Percentiles rank a stretch among this genome's conserved stretches.
phyloP scores from a whole-genome alignment of 192 early-diverging fungal genomes.

The Glomus cerebriforme region DNA sequence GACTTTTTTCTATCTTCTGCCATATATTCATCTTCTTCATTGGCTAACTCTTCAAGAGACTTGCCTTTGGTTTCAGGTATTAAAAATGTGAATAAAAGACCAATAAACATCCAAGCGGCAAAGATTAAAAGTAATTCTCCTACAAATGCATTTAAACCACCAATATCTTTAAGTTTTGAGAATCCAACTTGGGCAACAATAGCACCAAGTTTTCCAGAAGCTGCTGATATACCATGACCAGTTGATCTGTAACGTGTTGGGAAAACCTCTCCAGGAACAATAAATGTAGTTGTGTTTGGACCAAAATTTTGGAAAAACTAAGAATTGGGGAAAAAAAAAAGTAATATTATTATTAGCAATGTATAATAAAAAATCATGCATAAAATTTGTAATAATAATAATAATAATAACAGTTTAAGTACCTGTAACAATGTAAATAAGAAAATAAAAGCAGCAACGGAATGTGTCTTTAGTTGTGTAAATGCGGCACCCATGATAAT shows the following conservation, averaged over 20 bases:
- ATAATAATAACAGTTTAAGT: too few species aligned
- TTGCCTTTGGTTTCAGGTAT: conserved; percentile 81
- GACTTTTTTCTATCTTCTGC: too few species aligned
- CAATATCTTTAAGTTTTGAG: conserved; percentile 67
- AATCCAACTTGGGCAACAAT: conserved; percentile 77
- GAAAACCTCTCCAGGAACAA: conserved; percentile 81
- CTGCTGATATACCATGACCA: conserved; percentile 80
- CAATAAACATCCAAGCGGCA: conserved; percentile 75
- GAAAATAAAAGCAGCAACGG: too few species aligned
- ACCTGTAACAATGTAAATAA: too few species aligned
- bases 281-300: conserved; percentile 90
- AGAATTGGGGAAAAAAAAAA: not conserved
- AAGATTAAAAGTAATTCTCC: conserved; percentile 69
- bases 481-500: conserved; percentile 64
- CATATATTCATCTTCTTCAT: conserved; percentile 30
- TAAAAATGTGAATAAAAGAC: conserved; percentile 59
- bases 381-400: too few species aligned
- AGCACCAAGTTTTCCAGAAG: conserved; percentile 77
- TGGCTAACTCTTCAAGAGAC: conserved; percentile 72
- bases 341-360: conserved; percentile 33
- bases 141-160: conserved; percentile 66
- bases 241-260: conserved; percentile 82
- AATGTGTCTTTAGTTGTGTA: too few species aligned
- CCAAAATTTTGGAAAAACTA: conserved; percentile 92
- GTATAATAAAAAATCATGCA: too few species aligned